phyloP scores from a whole-genome alignment of 2,329 filamentous ascomycete genomes.

The Botrytis aclada region DNA sequence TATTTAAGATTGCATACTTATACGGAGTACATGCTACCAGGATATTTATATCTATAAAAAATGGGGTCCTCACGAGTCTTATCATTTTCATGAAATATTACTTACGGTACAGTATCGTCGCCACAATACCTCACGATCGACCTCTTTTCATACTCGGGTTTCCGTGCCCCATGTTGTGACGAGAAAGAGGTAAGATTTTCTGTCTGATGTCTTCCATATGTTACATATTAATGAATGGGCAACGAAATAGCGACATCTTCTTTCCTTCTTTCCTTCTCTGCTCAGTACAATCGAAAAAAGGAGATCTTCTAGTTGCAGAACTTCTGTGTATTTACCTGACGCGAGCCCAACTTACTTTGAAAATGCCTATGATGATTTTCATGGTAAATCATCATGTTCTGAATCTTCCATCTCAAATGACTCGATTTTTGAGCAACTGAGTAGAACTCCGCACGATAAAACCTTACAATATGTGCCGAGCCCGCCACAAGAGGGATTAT shows the following conservation, averaged over 20 bases:
- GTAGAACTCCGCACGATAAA: neutral
- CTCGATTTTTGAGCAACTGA: neutral
- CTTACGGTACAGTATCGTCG: neutral
- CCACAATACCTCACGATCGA: neutral
- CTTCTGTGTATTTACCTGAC: neutral
- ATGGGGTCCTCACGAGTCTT: neutral
- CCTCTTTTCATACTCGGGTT: slow-evolving; percentile 1
- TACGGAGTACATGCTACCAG: neutral
- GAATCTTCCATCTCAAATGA: neutral
- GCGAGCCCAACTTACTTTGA: neutral
- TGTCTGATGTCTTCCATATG: neutral
- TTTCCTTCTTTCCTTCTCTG: neutral
- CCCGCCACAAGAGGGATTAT: neutral
- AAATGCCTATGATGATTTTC: neutral
- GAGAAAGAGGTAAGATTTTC: neutral
- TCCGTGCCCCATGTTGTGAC: neutral
- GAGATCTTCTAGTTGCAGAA: neutral
- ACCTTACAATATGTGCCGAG: neutral
- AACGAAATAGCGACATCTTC: neutral
- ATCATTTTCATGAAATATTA: neutral
- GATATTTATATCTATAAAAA: neutral
- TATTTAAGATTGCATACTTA: neutral
- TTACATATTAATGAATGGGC: neutral
- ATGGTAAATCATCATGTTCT: neutral
- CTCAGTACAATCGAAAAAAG: neutral